Percentiles rank a stretch among this genome's conserved stretches.
These are phyloP conservation scores for Otatea glauca DNA, from an alignment of 176 grass and related monocot genomes.

Conservation along the genomic window DNA sequence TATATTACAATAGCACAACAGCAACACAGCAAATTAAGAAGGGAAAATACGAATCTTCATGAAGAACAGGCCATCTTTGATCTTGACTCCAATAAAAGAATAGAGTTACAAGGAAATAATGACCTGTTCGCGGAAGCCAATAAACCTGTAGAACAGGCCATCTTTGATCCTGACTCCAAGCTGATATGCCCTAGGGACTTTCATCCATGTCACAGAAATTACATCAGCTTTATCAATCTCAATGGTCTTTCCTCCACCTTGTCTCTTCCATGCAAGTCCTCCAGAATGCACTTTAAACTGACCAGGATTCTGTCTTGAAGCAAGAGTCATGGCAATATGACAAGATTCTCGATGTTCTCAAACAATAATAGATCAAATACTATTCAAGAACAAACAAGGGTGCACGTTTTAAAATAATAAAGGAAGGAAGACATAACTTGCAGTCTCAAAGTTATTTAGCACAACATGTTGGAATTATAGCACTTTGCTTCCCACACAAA, in stretches of 20 bases:
- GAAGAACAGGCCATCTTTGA: no score
- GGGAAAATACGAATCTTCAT: neutral
- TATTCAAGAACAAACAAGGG: neutral
- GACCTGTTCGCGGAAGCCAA: slow-evolving; percentile 87
- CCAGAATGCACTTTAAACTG: slow-evolving; percentile 85
- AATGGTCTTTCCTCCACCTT: slow-evolving; percentile 87
- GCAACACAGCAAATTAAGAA: slow-evolving; percentile 4
- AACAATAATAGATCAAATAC: slow-evolving; percentile 20
- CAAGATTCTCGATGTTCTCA: slow-evolving; percentile 10
- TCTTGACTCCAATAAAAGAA: neutral
- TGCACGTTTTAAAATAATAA: neutral
- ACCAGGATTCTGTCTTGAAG: slow-evolving; percentile 63
- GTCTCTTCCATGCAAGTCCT: slow-evolving; percentile 79
- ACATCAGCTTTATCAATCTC: slow-evolving; percentile 79
- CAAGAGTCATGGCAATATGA: slow-evolving; percentile 17
- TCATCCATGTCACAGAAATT: slow-evolving; percentile 72
- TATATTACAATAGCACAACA: slow-evolving; percentile 5
- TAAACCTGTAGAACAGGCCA: slow-evolving; percentile 82
- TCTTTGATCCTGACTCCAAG: slow-evolving; percentile 75
- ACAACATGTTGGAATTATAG: neutral
- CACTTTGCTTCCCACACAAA: neutral
- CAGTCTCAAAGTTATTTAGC: slow-evolving; percentile 18
- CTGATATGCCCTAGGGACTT: slow-evolving; percentile 80
- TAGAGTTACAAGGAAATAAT: neutral
- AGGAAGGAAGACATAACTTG: slow-evolving; percentile 17